A percentile compares a stretch with the other conserved stretches of the same genome.
phyloP scores from a whole-genome alignment of 345 rosid genomes.

The Populus davidiana region DNA sequence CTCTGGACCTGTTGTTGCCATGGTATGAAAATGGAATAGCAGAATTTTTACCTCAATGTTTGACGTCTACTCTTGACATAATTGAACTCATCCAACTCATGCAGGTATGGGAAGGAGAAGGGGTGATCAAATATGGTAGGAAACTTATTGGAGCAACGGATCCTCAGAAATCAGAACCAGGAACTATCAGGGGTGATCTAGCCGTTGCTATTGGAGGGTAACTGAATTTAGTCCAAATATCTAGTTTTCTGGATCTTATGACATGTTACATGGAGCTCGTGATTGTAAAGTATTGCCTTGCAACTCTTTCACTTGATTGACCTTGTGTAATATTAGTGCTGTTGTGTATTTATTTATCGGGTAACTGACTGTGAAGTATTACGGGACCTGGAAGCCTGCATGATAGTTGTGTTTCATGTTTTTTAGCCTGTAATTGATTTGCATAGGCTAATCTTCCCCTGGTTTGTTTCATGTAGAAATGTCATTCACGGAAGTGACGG shows the following conservation, averaged over 20 bases:
- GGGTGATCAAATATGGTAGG: slow-evolving; percentile 84
- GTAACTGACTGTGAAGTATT: no score
- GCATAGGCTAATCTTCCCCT: not conserved
- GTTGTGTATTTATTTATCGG: no score
- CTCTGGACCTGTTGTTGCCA: slow-evolving; percentile 97
- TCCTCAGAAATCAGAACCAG: slow-evolving; percentile 98
- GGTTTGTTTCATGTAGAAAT: slow-evolving; percentile 48
- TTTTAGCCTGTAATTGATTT: not conserved
- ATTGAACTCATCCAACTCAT: slow-evolving; percentile 8
- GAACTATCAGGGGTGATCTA: slow-evolving; percentile 95
- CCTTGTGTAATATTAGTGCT: not conserved
- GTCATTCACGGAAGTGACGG: slow-evolving; percentile 99
- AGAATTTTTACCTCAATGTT: not conserved
- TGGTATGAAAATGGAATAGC: slow-evolving; percentile 49
- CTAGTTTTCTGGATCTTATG: not conserved
- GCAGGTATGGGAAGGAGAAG: slow-evolving; percentile 99
- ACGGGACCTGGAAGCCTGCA: no score
- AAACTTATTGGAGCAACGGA: slow-evolving; percentile 98
- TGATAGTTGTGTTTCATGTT: not conserved
- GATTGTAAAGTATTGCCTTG: not conserved
- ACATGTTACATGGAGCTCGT: not conserved
- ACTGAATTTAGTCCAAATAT: not conserved
- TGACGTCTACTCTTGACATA: not conserved
- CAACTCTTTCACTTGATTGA: not conserved
- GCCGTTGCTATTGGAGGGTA: slow-evolving; percentile 96